Evolutionary conservation across 805 yeast species (phyloP).

Genomic region (Crinitomyces ghanaensis): DNA sequence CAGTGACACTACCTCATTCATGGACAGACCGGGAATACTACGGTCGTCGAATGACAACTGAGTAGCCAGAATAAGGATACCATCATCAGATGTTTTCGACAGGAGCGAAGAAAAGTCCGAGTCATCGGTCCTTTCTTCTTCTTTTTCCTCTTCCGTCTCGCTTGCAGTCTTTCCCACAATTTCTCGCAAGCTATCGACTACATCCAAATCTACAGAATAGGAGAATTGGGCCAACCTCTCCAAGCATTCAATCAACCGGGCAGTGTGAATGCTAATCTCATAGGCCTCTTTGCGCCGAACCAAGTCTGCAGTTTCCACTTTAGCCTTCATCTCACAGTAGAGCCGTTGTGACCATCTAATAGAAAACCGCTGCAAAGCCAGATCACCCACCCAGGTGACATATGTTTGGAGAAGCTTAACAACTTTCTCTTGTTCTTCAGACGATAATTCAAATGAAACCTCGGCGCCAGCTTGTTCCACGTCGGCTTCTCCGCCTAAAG

Average conservation of each 20-base stretch:
- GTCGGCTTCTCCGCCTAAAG: too few species aligned
- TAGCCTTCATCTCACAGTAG: slow-evolving; percentile 24
- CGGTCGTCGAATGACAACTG: slow-evolving; percentile 22
- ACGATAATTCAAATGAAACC: slow-evolving; percentile 29
- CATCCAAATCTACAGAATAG: slow-evolving; percentile 54
- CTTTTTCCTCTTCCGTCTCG: slow-evolving; percentile 1
- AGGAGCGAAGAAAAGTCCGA: slow-evolving; percentile 8
- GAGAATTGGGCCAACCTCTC: slow-evolving; percentile 41
- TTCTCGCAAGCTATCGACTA: slow-evolving; percentile 19
- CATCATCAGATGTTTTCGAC: slow-evolving; percentile 22
- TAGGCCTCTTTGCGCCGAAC: slow-evolving; percentile 11
- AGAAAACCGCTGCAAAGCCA: slow-evolving; percentile 25
- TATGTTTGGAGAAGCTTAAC: slow-evolving; percentile 54
- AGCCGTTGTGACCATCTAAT: slow-evolving; percentile 24
- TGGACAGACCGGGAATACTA: slow-evolving; percentile 7
- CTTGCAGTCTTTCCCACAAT: slow-evolving; percentile 31
- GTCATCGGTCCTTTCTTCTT: slow-evolving; percentile 2
- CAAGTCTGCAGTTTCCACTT: slow-evolving; percentile 20
- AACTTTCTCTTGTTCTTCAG: slow-evolving; percentile 38
- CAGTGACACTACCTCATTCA: slow-evolving; percentile 15
- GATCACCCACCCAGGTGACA: slow-evolving; percentile 40
- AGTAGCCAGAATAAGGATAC: slow-evolving; percentile 24
- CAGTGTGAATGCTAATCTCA: slow-evolving; percentile 19
- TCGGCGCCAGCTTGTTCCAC: too few species aligned
- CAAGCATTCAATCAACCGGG: slow-evolving; percentile 25